These are phyloP conservation scores for Pancytospora philotis DNA, from an alignment of 371 early-diverging fungal genomes.

Conservation along the genomic window DNA sequence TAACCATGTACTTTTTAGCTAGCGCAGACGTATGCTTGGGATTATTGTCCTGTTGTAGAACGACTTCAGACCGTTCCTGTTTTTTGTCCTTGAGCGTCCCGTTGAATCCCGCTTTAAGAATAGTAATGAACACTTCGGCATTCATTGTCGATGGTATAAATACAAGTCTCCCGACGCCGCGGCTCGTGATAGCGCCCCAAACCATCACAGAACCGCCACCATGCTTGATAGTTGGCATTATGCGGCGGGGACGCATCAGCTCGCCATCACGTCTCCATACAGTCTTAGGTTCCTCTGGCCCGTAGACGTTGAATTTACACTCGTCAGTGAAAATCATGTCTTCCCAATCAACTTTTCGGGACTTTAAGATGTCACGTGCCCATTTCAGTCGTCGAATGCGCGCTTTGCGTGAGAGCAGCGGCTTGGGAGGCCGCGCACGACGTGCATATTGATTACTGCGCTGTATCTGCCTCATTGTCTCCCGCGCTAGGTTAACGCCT, in stretches of 20 bases:
- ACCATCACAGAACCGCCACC: conserved; percentile 12
- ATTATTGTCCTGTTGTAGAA: conserved; percentile 34
- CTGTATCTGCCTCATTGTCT: too few relatives aligned
- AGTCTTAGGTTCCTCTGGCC: not conserved
- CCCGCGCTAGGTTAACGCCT: too few relatives aligned
- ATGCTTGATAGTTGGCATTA: not conserved
- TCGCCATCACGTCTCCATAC: not conserved
- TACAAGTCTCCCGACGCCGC: conserved; percentile 5
- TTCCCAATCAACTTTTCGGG: not conserved
- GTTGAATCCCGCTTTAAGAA: not conserved
- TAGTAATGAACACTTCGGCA: not conserved
- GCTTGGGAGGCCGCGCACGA: not conserved
- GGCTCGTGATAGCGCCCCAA: conserved; percentile 15
- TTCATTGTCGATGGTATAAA: conserved; percentile 1
- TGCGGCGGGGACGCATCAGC: not conserved
- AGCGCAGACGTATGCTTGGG: conserved; percentile 10
- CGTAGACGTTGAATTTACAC: not conserved
- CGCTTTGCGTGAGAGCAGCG: not conserved
- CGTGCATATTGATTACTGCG: too few relatives aligned
- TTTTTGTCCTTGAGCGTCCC: not conserved
- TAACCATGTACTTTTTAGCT: not conserved
- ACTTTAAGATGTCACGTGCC: too few relatives aligned
- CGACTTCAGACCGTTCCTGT: not conserved
- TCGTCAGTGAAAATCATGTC: not conserved
- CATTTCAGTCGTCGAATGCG: not conserved